phyloP scores from a whole-genome alignment of 2,329 filamentous ascomycete species.

The Ophioceras dolichostomum region DNA sequence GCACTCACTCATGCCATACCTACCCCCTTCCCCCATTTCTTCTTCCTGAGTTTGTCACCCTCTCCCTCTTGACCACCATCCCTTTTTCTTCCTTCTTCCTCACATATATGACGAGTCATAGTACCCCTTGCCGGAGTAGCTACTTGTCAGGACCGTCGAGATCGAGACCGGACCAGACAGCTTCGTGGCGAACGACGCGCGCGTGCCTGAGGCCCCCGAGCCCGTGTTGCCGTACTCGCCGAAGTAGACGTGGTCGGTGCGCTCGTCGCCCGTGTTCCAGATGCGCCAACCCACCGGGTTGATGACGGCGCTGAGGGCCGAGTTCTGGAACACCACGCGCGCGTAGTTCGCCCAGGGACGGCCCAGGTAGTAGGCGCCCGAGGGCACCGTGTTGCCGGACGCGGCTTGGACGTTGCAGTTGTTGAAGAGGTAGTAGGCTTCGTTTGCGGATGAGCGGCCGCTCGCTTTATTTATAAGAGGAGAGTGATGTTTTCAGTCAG shows the following conservation, averaged over 20 bases:
- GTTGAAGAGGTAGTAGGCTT: slow-evolving; percentile 33
- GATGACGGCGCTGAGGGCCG: slow-evolving; percentile 39
- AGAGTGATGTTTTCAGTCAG: not conserved
- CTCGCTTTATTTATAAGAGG: slow-evolving; percentile 24
- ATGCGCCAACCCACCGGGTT: slow-evolving; percentile 45
- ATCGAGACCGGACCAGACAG: slow-evolving; percentile 22
- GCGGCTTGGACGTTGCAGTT: slow-evolving; percentile 20
- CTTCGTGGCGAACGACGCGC: slow-evolving; percentile 30
- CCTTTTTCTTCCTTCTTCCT: too few relatives aligned
- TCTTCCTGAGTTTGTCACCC: too few relatives aligned
- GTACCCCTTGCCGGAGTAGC: slow-evolving; percentile 9
- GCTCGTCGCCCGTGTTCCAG: slow-evolving; percentile 19
- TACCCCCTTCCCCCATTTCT: too few relatives aligned
- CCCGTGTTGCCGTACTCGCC: slow-evolving; percentile 48
- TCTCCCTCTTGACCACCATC: too few relatives aligned
- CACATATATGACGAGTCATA: slow-evolving; percentile 5
- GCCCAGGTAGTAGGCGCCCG: slow-evolving; percentile 31
- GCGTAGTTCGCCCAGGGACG: slow-evolving; percentile 34
- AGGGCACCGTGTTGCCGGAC: slow-evolving; percentile 20
- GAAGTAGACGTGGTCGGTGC: slow-evolving; percentile 19
- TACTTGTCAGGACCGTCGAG: slow-evolving; percentile 13
- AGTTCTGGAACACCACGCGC: slow-evolving; percentile 35
- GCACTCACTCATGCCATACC: too few relatives aligned
- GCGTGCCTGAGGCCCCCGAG: slow-evolving; percentile 35
- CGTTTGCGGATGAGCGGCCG: slow-evolving; percentile 22